phyloP scores from a whole-genome alignment of 371 early-diverging fungal species.

The Rhizopus arrhizus region DNA sequence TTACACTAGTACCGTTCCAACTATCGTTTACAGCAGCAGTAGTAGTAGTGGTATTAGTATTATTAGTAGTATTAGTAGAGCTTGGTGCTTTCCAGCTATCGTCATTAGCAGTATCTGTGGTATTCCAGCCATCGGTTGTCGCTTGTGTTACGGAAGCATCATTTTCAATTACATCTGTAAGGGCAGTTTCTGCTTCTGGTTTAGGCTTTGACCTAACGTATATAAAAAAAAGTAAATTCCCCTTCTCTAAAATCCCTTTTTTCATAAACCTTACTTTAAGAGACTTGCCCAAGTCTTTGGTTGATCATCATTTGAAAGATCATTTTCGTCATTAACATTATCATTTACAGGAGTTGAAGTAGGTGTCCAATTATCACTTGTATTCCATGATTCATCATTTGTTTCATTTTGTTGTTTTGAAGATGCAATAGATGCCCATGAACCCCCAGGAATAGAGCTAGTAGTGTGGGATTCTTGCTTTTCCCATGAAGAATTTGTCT shows the following conservation, averaged over 20 bases:
- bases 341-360: constrained; percentile 11
- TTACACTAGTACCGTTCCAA: constrained; percentile 26
- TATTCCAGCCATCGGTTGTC: constrained; percentile 26
- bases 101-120: constrained; percentile 12
- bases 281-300: constrained; percentile 81
- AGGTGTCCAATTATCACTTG: constrained; percentile 28
- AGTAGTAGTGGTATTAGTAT: background rate
- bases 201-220: constrained; percentile 34
- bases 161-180: constrained; percentile 17
- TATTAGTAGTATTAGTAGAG: background rate
- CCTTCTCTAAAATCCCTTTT: constrained; percentile 8
- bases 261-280: constrained; percentile 59
- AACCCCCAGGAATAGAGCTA: constrained; percentile 26
- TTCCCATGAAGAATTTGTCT: constrained; percentile 10
- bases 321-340: constrained; percentile 7
- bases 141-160: constrained; percentile 12
- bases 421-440: constrained; percentile 51
- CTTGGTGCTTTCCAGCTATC: constrained; percentile 29
- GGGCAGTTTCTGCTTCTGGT: constrained; percentile 45
- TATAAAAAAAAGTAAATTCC: background rate
- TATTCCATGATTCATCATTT: constrained; percentile 26
- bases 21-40: constrained; percentile 16
- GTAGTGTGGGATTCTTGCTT: background rate
- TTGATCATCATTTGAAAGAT: constrained; percentile 27
- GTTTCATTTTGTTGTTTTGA: constrained; percentile 25